Percentiles rank a stretch among this genome's conserved stretches.
These are phyloP conservation scores for Teratosphaeria gauchensis DNA, from an alignment of 2,329 filamentous ascomycete genomes.

Conservation along the genomic window DNA sequence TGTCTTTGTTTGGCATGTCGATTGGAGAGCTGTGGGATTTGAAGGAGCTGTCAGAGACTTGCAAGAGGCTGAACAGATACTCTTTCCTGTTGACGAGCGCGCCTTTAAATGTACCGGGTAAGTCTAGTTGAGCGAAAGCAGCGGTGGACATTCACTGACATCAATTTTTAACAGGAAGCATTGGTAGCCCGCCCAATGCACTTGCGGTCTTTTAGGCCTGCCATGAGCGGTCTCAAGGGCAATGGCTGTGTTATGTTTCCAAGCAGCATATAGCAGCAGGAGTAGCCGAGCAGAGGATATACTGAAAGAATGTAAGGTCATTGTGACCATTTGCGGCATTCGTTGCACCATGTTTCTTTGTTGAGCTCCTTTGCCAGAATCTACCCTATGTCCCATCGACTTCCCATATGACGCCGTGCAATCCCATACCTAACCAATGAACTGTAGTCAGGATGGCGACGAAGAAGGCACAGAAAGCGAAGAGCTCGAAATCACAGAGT, in stretches of 20 bases:
- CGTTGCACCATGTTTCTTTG: not conserved
- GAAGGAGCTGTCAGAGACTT: constrained; percentile 30
- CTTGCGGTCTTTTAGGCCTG: constrained; percentile 22
- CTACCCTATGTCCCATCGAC: not conserved
- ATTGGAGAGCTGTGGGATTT: constrained; percentile 40
- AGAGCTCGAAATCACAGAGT: not conserved
- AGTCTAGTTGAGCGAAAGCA: not conserved
- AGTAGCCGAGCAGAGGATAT: not conserved
- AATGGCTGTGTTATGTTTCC: not conserved
- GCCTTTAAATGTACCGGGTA: constrained; percentile 35
- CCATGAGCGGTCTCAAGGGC: not conserved
- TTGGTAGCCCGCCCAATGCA: constrained; percentile 25
- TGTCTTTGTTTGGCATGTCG: constrained; percentile 34
- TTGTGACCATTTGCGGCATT: not conserved
- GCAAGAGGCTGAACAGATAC: constrained; percentile 29
- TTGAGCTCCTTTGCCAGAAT: not conserved
- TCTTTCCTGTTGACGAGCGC: constrained; percentile 36
- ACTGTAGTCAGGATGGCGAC: not conserved
- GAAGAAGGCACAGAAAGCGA: not conserved
- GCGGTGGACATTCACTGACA: not conserved
- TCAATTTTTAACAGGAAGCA: not conserved
- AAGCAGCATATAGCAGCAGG: not conserved
- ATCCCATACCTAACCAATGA: not conserved
- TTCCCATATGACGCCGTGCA: not conserved
- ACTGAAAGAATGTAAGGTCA: not conserved